Percentiles rank a stretch among this genome's conserved stretches.
phyloP scores from a whole-genome alignment of 75 land plant species.

The Picea glauca region DNA sequence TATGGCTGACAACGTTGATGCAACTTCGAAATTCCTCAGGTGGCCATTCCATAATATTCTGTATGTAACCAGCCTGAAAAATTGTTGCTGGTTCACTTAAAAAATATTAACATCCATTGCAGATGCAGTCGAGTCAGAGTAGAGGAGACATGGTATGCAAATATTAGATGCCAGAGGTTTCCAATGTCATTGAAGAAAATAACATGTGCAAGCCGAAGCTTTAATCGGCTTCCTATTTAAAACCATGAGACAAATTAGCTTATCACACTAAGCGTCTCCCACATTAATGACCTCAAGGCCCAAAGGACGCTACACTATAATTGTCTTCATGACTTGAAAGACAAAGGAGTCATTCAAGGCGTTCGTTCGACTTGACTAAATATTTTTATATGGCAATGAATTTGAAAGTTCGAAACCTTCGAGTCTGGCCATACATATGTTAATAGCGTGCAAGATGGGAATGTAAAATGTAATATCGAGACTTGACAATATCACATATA shows the following conservation, averaged over 20 bases:
- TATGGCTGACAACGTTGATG: background rate
- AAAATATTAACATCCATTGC: background rate
- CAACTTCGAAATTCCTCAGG: background rate
- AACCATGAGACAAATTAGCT: background rate
- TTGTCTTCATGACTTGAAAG: too few relatives aligned
- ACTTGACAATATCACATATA: too few relatives aligned
- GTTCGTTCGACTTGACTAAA: too few relatives aligned
- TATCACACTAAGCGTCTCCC: background rate
- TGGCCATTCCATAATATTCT: background rate
- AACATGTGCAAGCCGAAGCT: background rate
- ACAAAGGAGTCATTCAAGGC: too few relatives aligned
- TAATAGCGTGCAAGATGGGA: too few relatives aligned
- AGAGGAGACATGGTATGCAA: background rate
- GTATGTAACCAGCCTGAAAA: background rate
- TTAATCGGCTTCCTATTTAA: background rate
- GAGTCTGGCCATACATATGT: too few relatives aligned
- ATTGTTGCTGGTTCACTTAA: background rate
- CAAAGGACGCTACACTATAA: too few relatives aligned
- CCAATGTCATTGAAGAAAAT: background rate
- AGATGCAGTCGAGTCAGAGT: background rate
- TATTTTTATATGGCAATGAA: too few relatives aligned
- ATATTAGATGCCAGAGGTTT: background rate
- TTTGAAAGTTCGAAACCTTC: too few relatives aligned
- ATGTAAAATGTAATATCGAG: too few relatives aligned
- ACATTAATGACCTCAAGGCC: too few relatives aligned